Conservation (phyloP, 2,329 filamentous ascomycete genomes). For the Lasiodiplodia gonubiensis region DNA sequence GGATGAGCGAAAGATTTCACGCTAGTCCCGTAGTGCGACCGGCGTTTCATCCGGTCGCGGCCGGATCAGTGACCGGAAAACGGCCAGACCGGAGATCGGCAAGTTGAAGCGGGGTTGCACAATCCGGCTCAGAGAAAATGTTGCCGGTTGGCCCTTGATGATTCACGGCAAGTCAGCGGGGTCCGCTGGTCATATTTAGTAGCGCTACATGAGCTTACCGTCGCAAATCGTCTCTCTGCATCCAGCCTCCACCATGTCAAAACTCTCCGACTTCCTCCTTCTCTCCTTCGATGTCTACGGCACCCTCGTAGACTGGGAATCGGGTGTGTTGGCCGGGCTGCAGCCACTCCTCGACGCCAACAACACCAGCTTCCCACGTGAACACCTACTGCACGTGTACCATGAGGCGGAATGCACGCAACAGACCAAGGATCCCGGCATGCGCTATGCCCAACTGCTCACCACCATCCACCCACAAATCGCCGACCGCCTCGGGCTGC, state of each 20-base stretch:
- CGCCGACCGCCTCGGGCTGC: constrained; percentile 51
- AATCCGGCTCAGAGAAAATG: background rate
- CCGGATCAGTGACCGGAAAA: too few relatives aligned
- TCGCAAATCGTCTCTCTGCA: background rate
- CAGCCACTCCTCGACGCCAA: constrained; percentile 53
- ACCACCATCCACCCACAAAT: constrained; percentile 56
- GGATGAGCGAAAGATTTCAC: too few relatives aligned
- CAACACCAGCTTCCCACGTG: constrained; percentile 42
- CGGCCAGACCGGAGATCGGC: background rate
- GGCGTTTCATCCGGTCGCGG: too few relatives aligned
- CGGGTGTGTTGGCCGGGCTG: constrained; percentile 64
- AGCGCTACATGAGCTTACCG: too few relatives aligned
- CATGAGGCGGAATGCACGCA: constrained; percentile 49
- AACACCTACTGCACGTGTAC: constrained; percentile 50
- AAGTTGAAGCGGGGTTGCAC: background rate
- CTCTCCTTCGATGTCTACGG: constrained; percentile 81
- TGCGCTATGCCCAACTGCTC: constrained; percentile 67
- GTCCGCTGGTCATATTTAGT: background rate
- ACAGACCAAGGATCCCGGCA: constrained; percentile 61
- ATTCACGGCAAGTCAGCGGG: background rate
- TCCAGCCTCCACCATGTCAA: background rate
- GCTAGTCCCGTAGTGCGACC: too few relatives aligned
- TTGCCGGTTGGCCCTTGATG: background rate
- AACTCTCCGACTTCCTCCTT: background rate
- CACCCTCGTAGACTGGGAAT: constrained; percentile 79